These are phyloP conservation scores for Tephrocybe sp. DNA, from an alignment of 768 basidiomycete genomes.

Conservation along the genomic window DNA sequence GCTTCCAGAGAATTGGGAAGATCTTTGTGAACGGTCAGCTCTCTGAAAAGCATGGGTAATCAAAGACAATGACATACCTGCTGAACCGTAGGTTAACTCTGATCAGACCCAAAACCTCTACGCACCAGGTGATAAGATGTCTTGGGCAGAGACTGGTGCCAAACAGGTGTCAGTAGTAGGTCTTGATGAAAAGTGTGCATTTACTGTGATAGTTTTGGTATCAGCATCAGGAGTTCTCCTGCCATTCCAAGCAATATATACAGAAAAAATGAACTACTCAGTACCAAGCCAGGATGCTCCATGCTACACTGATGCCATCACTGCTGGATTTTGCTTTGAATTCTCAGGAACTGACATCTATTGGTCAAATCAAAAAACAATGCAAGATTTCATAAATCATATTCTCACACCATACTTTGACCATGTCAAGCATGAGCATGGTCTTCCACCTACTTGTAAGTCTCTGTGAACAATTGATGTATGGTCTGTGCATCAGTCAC, in stretches of 20 bases:
- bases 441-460: constrained; percentile 13
- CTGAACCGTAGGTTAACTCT: constrained; percentile 27
- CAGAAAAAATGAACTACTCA: constrained; percentile 20
- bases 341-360: constrained; percentile 21
- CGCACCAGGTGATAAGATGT: constrained; percentile 22
- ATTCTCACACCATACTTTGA: constrained; percentile 22
- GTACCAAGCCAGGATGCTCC: constrained; percentile 17
- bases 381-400: constrained; percentile 19
- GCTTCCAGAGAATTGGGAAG: constrained; percentile 2
- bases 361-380: constrained; percentile 24
- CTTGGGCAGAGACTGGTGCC: neutral
- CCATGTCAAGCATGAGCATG: constrained; percentile 6
- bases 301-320: constrained; percentile 17
- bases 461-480: constrained; percentile 20
- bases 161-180: neutral
- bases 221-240: neutral
- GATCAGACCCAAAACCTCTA: constrained; percentile 33
- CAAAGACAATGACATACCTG: constrained; percentile 27
- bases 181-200: neutral
- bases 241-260: constrained; percentile 27
- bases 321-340: constrained; percentile 18
- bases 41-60: constrained; percentile 24
- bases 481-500: constrained; percentile 30
- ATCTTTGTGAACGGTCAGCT: constrained; percentile 13
- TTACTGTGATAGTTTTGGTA: constrained; percentile 26